Conservation (phyloP, 371 early-diverging fungal species). For the Mucor saturninus region DNA sequence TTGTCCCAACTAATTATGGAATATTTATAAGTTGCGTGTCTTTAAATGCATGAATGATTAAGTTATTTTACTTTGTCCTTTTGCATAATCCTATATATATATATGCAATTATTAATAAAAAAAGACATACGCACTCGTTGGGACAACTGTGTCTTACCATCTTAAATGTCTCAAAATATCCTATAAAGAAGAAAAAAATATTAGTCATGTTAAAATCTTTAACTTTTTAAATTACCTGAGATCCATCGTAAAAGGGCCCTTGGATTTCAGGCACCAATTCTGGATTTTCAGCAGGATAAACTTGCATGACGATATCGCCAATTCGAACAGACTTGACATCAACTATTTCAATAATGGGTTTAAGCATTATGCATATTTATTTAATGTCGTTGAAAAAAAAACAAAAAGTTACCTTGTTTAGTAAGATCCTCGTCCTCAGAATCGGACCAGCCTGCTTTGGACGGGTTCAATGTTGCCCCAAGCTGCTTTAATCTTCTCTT, state of each 20-base stretch:
- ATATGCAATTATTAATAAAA: neutral
- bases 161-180: slow-evolving; percentile 74
- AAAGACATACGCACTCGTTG: too few relatives aligned
- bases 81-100: slow-evolving; percentile 63
- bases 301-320: slow-evolving; percentile 68
- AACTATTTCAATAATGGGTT: slow-evolving; percentile 21
- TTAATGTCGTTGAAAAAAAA: too few relatives aligned
- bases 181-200: slow-evolving; percentile 35
- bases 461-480: slow-evolving; percentile 43
- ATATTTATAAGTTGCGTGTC: neutral
- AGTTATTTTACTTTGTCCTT: slow-evolving; percentile 56
- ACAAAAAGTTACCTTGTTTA: slow-evolving; percentile 37
- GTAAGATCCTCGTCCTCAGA: slow-evolving; percentile 53
- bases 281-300: slow-evolving; percentile 58
- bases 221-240: slow-evolving; percentile 55
- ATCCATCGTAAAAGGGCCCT: slow-evolving; percentile 67
- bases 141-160: slow-evolving; percentile 46
- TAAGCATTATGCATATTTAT: neutral
- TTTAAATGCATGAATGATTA: neutral
- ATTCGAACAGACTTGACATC: slow-evolving; percentile 54
- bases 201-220: neutral
- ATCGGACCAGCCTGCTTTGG: slow-evolving; percentile 51
- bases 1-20: slow-evolving; percentile 65
- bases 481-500: slow-evolving; percentile 51
- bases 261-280: slow-evolving; percentile 71